These are phyloP conservation scores for Castanea sativa DNA, from an alignment of 306 rosid genomes.

Conservation along the genomic window DNA sequence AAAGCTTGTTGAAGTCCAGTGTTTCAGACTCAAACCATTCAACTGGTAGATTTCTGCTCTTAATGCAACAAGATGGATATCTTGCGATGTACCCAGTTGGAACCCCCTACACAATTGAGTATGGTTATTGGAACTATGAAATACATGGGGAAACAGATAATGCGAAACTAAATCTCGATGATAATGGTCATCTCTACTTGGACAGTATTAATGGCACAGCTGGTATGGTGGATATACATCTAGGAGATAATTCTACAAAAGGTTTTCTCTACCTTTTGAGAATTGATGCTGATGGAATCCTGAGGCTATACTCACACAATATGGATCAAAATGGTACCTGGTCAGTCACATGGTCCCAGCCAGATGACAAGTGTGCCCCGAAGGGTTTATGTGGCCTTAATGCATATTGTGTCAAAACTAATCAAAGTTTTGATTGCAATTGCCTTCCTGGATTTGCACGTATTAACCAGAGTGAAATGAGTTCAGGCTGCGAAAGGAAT, in stretches of 20 bases:
- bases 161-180: slow-evolving; percentile 2
- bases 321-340: too few species aligned
- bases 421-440: too few species aligned
- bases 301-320: too few species aligned
- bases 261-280: too few species aligned
- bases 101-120: neutral
- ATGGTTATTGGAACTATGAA: neutral
- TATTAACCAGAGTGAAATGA: neutral
- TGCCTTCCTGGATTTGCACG: neutral
- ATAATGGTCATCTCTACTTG: too few species aligned
- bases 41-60: slow-evolving; percentile 12
- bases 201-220: neutral
- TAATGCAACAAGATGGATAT: slow-evolving; percentile 20
- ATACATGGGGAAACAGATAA: neutral
- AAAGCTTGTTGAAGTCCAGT: neutral
- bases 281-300: too few species aligned
- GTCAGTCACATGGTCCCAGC: too few species aligned
- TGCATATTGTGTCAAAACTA: too few species aligned
- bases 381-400: too few species aligned
- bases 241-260: neutral
- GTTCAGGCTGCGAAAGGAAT: slow-evolving; percentile 12
- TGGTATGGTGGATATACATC: neutral
- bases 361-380: too few species aligned
- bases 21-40: slow-evolving; percentile 16
- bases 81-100: slow-evolving; percentile 22